These are phyloP conservation scores for Senna tora DNA, from an alignment of 306 rosid species.

Conservation along the genomic window DNA sequence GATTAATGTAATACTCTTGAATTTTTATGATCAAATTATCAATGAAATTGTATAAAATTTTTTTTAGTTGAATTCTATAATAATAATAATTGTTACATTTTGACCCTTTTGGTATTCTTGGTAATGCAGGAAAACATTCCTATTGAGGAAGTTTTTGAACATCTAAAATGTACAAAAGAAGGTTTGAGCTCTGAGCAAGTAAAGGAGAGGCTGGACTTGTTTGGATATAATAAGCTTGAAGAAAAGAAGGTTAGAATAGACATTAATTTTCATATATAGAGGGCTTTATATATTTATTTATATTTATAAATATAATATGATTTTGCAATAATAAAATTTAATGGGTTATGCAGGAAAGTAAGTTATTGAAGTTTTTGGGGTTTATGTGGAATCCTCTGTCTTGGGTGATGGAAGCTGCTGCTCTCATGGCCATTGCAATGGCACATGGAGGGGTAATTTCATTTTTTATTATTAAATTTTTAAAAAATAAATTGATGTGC, in stretches of 20 bases:
- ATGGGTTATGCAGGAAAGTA: constrained; percentile 57
- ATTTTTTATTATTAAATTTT: background rate
- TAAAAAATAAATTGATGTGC: no score
- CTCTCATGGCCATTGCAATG: constrained; percentile 70
- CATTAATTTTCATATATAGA: constrained; percentile 18
- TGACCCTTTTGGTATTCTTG: background rate
- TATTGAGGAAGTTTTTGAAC: constrained; percentile 66
- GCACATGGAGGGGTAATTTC: constrained; percentile 68
- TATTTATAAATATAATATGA: background rate
- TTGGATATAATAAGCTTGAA: constrained; percentile 78
- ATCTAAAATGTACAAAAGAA: constrained; percentile 59
- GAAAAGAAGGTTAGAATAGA: constrained; percentile 63
- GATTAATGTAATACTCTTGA: no score
- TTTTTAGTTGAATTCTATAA: no score
- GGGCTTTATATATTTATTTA: background rate
- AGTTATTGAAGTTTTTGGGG: constrained; percentile 68
- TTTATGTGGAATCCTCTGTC: constrained; percentile 91
- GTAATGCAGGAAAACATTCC: constrained; percentile 67
- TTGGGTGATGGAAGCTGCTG: constrained; percentile 95
- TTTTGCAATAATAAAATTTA: background rate
- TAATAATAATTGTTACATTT: no score
- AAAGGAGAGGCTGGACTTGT: constrained; percentile 55
- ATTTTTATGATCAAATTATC: no score
- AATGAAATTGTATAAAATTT: no score
- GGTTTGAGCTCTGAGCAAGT: constrained; percentile 66